A percentile compares a stretch with the other conserved stretches of the same genome.
These are phyloP conservation scores for Onygenales sp. DNA, from an alignment of 2,329 filamentous ascomycete species.

Conservation along the genomic window DNA sequence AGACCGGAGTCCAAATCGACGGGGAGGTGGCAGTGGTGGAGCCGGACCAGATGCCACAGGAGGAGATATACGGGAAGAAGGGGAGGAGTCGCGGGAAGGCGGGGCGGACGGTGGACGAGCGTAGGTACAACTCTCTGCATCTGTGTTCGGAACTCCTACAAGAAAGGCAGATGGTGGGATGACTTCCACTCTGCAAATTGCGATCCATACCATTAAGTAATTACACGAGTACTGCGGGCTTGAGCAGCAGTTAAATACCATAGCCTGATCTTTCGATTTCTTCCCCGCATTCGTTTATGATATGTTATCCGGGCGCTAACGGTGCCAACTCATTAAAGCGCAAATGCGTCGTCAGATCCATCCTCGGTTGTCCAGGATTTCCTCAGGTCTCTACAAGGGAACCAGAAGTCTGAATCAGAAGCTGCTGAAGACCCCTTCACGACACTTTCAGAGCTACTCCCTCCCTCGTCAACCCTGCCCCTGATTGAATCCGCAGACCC, in stretches of 20 bases:
- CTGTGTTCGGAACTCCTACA: constrained; percentile 1
- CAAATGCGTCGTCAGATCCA: constrained; percentile 56
- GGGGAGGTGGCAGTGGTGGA: constrained; percentile 60
- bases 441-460: constrained; percentile 75
- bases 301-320: constrained; percentile 32
- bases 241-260: background rate
- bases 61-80: constrained; percentile 84
- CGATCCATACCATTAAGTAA: constrained; percentile 9
- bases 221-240: background rate
- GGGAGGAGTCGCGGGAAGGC: constrained; percentile 77
- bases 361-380: constrained; percentile 78
- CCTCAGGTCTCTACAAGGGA: constrained; percentile 66
- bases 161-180: background rate
- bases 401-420: constrained; percentile 37
- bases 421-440: constrained; percentile 61
- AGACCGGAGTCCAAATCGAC: constrained; percentile 48
- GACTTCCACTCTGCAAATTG: background rate
- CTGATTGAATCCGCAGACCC: constrained; percentile 59
- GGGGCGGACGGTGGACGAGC: constrained; percentile 96
- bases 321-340: constrained; percentile 38
- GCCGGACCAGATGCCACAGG: constrained; percentile 81
- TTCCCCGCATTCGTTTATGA: background rate
- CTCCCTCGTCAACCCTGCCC: constrained; percentile 66
- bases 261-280: background rate
- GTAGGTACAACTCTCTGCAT: constrained; percentile 64